phyloP scores from a whole-genome alignment of 2,329 filamentous ascomycete genomes.

The Aureobasidium mangrovei region DNA sequence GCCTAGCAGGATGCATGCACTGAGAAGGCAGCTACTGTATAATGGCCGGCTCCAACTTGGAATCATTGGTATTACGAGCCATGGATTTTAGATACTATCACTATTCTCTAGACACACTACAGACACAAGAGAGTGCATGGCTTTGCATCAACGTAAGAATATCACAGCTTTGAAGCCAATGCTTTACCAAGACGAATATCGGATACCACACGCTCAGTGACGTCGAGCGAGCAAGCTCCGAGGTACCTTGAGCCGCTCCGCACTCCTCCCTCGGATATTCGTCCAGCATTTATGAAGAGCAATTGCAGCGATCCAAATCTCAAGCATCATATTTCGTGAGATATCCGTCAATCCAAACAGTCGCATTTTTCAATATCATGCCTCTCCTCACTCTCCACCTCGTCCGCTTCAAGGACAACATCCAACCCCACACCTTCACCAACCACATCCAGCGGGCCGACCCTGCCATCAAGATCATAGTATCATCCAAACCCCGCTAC shows the following conservation, averaged over 20 bases:
- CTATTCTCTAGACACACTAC: no score
- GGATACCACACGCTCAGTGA: not conserved
- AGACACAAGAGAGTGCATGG: no score
- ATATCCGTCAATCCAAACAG: no score
- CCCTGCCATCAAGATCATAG: conserved; percentile 32
- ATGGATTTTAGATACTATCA: not conserved
- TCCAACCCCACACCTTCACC: conserved; percentile 33
- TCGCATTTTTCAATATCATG: conserved; percentile 27
- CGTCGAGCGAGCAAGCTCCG: not conserved
- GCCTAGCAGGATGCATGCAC: not conserved
- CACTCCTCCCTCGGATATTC: not conserved
- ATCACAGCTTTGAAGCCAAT: no score
- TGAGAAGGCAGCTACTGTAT: not conserved
- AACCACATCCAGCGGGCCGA: conserved; percentile 26
- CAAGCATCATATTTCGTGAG: no score
- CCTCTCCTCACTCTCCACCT: conserved; percentile 42
- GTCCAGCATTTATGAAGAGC: no score
- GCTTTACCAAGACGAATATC: no score
- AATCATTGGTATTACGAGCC: not conserved
- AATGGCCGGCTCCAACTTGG: no score
- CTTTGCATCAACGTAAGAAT: no score
- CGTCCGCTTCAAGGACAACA: conserved; percentile 31
- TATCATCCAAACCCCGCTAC: conserved; percentile 36
- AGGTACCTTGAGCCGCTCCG: not conserved
- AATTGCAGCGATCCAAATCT: no score